Base-by-base conservation (phyloP, 2,329 filamentous ascomycete species). In the Verticillium nubilum region DNA sequence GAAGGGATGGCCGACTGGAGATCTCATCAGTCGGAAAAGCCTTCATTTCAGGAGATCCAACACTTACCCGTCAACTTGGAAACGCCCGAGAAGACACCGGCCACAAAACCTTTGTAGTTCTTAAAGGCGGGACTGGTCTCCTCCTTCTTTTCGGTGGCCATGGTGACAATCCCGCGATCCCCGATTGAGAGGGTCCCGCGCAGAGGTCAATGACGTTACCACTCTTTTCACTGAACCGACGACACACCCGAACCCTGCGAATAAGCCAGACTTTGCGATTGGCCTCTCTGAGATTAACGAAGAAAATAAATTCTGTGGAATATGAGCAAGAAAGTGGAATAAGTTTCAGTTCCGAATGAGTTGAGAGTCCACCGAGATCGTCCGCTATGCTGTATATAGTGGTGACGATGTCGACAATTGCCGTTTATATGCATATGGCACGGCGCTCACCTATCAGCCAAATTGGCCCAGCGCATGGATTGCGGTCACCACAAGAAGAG, bases 91-190 rank as follows among this genome's bases (percentile, higher is more conserved):
- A 97, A 97, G 6, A 97, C 86, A n/a, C 95, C 95, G 1, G 91
- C 95, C 28, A 97, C 91, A 72, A 98, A 99, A n/a, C 94, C 95
- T 69, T 91, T 93, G 80, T 97, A 98, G 71, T 90, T 88, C 66
- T 79, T 83, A 67, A 63, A 61, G 25, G 64, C 67, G 57, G 67
- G 64, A 59, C 67, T 68, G 70, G 75, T 71, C 71, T 76, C 74
- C 52, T 62, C 59, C 58, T 47, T 60, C 52, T 59, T 52, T n/a
- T 63, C 62, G 23, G 57, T 58, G 25, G 58, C 58, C 61, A 64
- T 64, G 19, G 33, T 58, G 19, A 50, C 19, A 19, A 25, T 26
- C 12, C 42, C 19, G 42, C 19, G 7, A 19, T 13, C 10, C 9
- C 19, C 19, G 9, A 3, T 23, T 50, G 5, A 12, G 42, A 10